phyloP scores from a whole-genome alignment of 2,329 filamentous ascomycete species.

The Pyricularia pennisetigena region DNA sequence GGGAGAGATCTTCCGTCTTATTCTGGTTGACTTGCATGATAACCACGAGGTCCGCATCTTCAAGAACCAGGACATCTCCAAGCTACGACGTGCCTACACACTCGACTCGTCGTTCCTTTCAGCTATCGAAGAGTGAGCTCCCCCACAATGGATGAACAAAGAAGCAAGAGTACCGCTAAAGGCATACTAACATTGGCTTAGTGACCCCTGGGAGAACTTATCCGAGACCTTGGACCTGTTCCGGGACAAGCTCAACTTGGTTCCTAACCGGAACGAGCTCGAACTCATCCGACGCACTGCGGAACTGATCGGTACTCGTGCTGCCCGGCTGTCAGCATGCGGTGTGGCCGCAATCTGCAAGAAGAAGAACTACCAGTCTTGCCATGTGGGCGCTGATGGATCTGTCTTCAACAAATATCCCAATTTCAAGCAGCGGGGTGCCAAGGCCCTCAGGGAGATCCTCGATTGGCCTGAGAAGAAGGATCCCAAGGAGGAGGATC shows the following conservation, averaged over 20 bases:
- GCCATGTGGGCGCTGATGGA: conserved; percentile 93
- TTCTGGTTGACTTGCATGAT: conserved; percentile 77
- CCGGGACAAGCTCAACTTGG: conserved; percentile 62
- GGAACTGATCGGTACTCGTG: conserved; percentile 89
- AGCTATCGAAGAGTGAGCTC: conserved; percentile 71
- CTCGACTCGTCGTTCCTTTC: conserved; percentile 92
- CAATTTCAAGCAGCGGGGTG: conserved; percentile 90
- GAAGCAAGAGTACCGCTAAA: not conserved
- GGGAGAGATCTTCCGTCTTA: conserved; percentile 86
- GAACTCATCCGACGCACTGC: conserved; percentile 82
- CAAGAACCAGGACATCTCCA: conserved; percentile 67
- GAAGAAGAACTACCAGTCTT: conserved; percentile 82
- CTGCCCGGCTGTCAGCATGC: conserved; percentile 85
- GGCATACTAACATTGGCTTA: conserved; percentile 19
- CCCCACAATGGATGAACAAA: not conserved
- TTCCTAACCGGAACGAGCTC: conserved; percentile 65
- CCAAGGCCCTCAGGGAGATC: conserved; percentile 84
- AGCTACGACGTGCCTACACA: conserved; percentile 77
- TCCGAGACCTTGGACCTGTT: conserved; percentile 81
- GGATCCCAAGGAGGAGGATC: conserved; percentile 65
- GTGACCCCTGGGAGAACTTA: conserved; percentile 92
- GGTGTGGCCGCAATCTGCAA: conserved; percentile 94
- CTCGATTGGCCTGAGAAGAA: conserved; percentile 81
- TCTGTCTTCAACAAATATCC: conserved; percentile 99
- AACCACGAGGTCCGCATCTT: conserved; percentile 69